phyloP scores from a whole-genome alignment of 2,329 filamentous ascomycete genomes.

The Aspergillus clavatus region DNA sequence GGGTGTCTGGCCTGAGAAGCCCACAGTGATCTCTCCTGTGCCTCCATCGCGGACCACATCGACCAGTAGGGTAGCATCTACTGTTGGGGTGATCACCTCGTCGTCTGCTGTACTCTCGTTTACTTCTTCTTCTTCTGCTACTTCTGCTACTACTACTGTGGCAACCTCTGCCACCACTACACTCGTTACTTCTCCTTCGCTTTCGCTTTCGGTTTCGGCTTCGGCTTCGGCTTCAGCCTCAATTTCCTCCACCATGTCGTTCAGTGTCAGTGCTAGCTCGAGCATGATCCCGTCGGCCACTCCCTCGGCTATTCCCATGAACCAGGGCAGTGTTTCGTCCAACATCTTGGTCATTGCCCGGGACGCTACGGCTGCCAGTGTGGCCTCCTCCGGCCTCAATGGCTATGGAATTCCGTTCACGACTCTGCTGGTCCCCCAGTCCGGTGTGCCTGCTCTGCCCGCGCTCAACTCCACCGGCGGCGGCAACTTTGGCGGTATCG shows the following conservation, averaged over 20 bases:
- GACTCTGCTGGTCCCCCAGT: slow-evolving; percentile 51
- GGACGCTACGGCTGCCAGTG: slow-evolving; percentile 46
- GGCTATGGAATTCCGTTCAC: slow-evolving; percentile 59
- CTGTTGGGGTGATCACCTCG: slow-evolving; percentile 8
- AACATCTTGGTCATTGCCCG: slow-evolving; percentile 55
- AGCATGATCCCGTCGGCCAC: slow-evolving; percentile 12
- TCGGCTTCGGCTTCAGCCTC: slow-evolving; percentile 8
- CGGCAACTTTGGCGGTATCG: slow-evolving; percentile 58
- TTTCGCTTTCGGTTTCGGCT: too few relatives aligned
- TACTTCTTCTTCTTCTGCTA: too few relatives aligned
- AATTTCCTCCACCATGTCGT: slow-evolving; percentile 22
- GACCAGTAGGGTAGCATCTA: slow-evolving; percentile 6
- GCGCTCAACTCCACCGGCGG: slow-evolving; percentile 46
- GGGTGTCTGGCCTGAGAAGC: slow-evolving; percentile 24
- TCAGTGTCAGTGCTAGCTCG: slow-evolving; percentile 14
- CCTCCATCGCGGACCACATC: slow-evolving; percentile 10
- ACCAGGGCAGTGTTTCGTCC: slow-evolving; percentile 21
- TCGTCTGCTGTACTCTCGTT: slow-evolving; percentile 9
- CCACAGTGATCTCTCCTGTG: slow-evolving; percentile 20
- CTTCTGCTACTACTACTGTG: too few relatives aligned
- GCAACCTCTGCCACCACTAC: slow-evolving; percentile 4
- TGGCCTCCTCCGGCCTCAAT: slow-evolving; percentile 52
- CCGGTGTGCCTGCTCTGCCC: slow-evolving; percentile 50
- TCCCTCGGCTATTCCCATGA: slow-evolving; percentile 17
- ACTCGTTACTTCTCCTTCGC: slow-evolving; percentile 3